Conservation (phyloP, 805 yeast genomes). For the Saccharomyces jurei region DNA sequence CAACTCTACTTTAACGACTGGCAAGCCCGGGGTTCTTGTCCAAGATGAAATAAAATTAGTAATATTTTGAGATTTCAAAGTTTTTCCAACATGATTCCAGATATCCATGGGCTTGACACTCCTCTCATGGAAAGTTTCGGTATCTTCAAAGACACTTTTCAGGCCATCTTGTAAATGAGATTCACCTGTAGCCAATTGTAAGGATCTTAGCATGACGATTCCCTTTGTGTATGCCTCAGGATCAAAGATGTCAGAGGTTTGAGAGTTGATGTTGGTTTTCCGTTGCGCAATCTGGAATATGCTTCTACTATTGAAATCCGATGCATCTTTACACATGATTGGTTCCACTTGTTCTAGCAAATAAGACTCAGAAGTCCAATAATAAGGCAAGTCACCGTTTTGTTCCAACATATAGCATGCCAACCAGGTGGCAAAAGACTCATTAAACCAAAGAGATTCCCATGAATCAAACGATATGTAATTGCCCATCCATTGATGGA, state of each 20-base stretch:
- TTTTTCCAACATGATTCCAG: conserved; percentile 17
- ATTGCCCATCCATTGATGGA: conserved; percentile 79
- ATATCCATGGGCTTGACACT: conserved; percentile 28
- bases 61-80: conserved; percentile 21
- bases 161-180: conserved; percentile 16
- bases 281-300: conserved; percentile 11
- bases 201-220: conserved; percentile 23
- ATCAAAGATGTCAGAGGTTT: conserved; percentile 25
- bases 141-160: conserved; percentile 10
- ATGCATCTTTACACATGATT: conserved; percentile 12
- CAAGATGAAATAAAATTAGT: conserved; percentile 39
- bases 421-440: conserved; percentile 69
- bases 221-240: conserved; percentile 30
- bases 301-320: conserved; percentile 8
- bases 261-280: conserved; percentile 3
- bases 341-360: conserved; percentile 13
- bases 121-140: conserved; percentile 9
- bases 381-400: conserved; percentile 10
- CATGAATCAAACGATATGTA: conserved; percentile 58
- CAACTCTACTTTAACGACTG: conserved; percentile 37
- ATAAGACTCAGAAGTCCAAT: conserved; percentile 21
- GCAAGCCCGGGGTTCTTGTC: conserved; percentile 53
- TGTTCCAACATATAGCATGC: conserved; percentile 42
- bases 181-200: conserved; percentile 20
- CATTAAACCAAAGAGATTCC: conserved; percentile 67